These are phyloP conservation scores for Golubevia sp. DNA, from an alignment of 1,284 basidiomycete genomes.

Conservation along the genomic window DNA sequence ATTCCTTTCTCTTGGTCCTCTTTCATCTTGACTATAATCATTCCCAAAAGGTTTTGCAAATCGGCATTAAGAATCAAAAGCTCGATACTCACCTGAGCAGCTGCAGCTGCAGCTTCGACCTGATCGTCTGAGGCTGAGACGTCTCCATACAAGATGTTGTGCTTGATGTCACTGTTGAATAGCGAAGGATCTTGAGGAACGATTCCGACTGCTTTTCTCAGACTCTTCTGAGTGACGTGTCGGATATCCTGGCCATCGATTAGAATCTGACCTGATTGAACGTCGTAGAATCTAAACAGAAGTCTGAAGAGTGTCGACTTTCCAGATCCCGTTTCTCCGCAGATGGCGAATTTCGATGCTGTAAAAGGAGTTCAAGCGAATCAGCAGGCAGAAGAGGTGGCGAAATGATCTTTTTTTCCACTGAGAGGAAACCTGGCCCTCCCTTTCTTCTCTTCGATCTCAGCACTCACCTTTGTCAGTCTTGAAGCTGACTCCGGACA, in stretches of 20 bases:
- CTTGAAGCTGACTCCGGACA: constrained; percentile 80
- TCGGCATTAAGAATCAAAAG: background rate
- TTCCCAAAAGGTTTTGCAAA: background rate
- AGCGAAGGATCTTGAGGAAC: constrained; percentile 65
- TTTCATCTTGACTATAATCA: background rate
- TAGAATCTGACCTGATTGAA: constrained; percentile 63
- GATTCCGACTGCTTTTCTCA: constrained; percentile 79
- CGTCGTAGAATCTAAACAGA: constrained; percentile 87
- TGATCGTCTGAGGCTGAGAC: constrained; percentile 43
- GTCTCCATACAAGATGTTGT: constrained; percentile 52
- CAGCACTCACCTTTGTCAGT: constrained; percentile 79
- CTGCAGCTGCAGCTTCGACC: constrained; percentile 42
- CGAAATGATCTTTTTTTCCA: constrained; percentile 8
- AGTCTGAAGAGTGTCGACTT: constrained; percentile 82
- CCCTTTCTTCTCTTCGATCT: constrained; percentile 71
- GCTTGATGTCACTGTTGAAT: constrained; percentile 76
- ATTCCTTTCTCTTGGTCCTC: background rate
- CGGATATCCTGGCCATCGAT: constrained; percentile 85
- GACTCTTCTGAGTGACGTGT: constrained; percentile 76
- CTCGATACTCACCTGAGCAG: constrained; percentile 27
- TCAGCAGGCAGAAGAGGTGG: background rate
- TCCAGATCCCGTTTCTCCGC: constrained; percentile 72
- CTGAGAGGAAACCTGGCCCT: constrained; percentile 52
- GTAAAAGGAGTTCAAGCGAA: background rate
- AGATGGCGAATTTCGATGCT: constrained; percentile 25